Base-by-base conservation (phyloP, 176 grass and related monocot genomes). In the Aegilops speltoides region DNA sequence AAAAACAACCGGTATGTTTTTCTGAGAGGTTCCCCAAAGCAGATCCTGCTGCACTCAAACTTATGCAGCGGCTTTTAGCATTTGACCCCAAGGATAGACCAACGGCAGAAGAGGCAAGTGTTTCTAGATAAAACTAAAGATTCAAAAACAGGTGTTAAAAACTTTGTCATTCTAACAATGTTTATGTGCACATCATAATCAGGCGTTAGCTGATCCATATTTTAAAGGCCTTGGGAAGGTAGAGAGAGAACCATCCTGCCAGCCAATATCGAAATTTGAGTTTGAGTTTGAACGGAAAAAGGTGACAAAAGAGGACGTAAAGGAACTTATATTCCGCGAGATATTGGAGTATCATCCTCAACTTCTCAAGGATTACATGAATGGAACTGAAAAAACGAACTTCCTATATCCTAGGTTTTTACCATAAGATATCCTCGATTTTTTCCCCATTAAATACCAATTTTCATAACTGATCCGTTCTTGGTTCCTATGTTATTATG, bases 51-150 rank as follows among this genome's bases (percentile, higher is more conserved):
- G 92, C 94, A 81, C 85, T 99, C 31, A 96, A 90, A 83, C 92
- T 99, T 76, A 83, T 99, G 85, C 84, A 92, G 86, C 89, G 83
- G 74, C 94, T 99, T 88, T 85, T 99, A 78, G 94, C 97, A 38
- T 99, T 99, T 74, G 97, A 99, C 82, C 94, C 97, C 25, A 95
- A 94, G 87, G 92, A 99, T 86, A 87, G 97, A 52, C 97, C 97
- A 41, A 97, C 94, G 79, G 97, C 97, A 62, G 94, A 91, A 87
- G 94, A 97, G 89, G 97, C 79, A 87, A 54, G 50, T 63, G 19
- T 67, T 65, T 86, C 25, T 59, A 48, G 25, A 67, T 83, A 43
- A 61, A 87, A 37, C 64, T 5, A 82, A 41, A 45, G 83, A 52
- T 41, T 83, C 2, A 22, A 64, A 69, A 61, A 29, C 19, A 77